phyloP scores from a whole-genome alignment of 139 green algal genomes.

The Diplosphaera chodatii region DNA sequence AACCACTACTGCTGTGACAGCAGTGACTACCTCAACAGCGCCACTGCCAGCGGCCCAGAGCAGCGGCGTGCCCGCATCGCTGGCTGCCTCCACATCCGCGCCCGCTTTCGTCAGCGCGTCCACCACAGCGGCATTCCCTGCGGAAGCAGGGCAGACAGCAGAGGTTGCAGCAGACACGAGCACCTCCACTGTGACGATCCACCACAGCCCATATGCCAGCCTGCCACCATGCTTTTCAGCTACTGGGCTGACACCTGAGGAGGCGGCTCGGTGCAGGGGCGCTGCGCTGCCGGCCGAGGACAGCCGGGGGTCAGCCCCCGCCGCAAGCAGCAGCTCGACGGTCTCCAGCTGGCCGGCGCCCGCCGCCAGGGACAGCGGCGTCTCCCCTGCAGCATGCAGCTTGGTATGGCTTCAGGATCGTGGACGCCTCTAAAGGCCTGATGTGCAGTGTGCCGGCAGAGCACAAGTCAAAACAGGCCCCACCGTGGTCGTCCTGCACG shows the following conservation, averaged over 20 bases:
- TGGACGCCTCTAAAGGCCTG: too few relatives aligned
- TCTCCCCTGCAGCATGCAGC: conserved; percentile 26
- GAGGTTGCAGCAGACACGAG: too few relatives aligned
- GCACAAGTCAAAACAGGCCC: not conserved
- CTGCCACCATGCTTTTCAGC: too few relatives aligned
- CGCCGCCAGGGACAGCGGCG: conserved; percentile 20
- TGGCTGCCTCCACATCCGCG: conserved; percentile 14
- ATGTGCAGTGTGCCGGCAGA: too few relatives aligned
- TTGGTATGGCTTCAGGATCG: too few relatives aligned
- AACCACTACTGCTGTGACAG: too few relatives aligned
- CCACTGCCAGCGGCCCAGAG: conserved; percentile 24
- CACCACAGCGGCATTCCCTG: conserved; percentile 1
- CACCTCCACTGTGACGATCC: too few relatives aligned
- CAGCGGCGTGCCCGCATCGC: conserved; percentile 22
- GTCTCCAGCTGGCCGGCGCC: conserved; percentile 2
- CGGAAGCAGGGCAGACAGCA: not conserved
- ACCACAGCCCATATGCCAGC: too few relatives aligned
- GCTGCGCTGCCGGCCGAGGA: not conserved
- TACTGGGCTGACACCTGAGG: conserved; percentile 15
- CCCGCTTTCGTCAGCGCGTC: conserved; percentile 16
- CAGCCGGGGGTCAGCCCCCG: conserved; percentile 3
- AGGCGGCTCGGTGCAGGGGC: conserved; percentile 23
- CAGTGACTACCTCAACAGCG: not conserved
- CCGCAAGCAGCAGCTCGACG: conserved; percentile 7
- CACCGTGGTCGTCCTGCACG: not conserved